Evolutionary conservation across 2,329 filamentous ascomycete species (phyloP), one percentile per base, ranked within the genome.

Genomic region (Fusarium pseudograminearum): DNA sequence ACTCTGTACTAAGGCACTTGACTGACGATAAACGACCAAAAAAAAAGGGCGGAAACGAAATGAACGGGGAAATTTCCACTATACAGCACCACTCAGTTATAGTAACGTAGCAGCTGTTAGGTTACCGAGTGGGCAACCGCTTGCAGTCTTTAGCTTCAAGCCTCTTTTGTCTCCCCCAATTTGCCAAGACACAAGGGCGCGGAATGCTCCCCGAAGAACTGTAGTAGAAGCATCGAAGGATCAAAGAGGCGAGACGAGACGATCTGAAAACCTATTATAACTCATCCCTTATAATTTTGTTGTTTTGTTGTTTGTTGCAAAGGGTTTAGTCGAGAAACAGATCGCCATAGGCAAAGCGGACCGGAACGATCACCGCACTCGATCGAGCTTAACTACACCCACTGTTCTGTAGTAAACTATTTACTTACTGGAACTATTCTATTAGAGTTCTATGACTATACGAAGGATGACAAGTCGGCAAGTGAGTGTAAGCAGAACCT

Each of bases 301-400:
- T 58, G 22, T 34, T 30, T 46, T 41, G 55, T 30, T 45, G 42
- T 28, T 45, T 28, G 7, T 46, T 46, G 26, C 44, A 46, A 30
- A 20, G 28, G 16, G 42, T 30, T 18, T 46, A 31, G 26, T 20
- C 18, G 8, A 18, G 9, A 31, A 33, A 40, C 30, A 60, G 63
- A 71, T 70, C 58, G 58, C 50, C 67, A 47, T 47, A 42, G 44
- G 45, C 24, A 63, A 54, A 51, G 40, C 53, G 52, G 65, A 60
- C 42, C 53, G 65, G 65, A 65, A 65, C 44, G 54, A 31, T 31
- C 5, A 40, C 38, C 66, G 36, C 45, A 53, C 45, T 36, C 18
- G 33, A 40, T 24, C 22, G 41, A 47, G 41, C 38, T 33, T 33
- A 24, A 20, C 20, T 31, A 11, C 15, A 42, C 14, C 9, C 12